Base-by-base conservation (phyloP, 805 yeast species). In the Sugiyamaella americana region DNA sequence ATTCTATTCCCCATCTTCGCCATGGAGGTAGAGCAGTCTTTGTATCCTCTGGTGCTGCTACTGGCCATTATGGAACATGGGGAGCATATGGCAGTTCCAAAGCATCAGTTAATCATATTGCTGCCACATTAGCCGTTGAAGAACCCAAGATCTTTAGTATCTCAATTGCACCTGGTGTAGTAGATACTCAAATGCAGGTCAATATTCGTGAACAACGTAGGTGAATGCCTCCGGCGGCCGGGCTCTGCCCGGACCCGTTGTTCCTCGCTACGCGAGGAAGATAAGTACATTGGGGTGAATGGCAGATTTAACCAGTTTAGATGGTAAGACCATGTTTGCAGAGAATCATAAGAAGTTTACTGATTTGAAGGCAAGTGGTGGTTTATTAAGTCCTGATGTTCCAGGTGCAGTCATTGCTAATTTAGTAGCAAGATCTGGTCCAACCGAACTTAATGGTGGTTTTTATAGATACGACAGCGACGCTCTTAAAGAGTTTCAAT, bases 81-180 rank as follows among this genome's bases (percentile, higher is more conserved):
- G 83, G 84, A 16, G 94, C 96, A 3, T 91, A 91, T 58, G 95
- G 96, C 1, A 69, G 89, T 3, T 81, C 96, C 4, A 91, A 91
- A 63, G 96, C 97, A 0, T 96, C 97, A 0, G 61, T 91, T 43
- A 88, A 91, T 63, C 88, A 82, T 57, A 74, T 87, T 44, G 80
- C 86, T 4, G 59, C 67, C 40, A 78, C 85, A 11, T 62, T 91
- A 13, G 82, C 86, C 1, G 69, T 67, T 4, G 96, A 88, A 58
- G 88, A 84, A 60, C 67, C 72, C 1, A 71, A 67, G 0, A 66
- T 87, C n/a, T 64, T 67, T 30, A 70, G 83, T 2, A 67, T 88
- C 8, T 72, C 96, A 0, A 73, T 93, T 20, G 96, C 96, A 0
- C 98, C 98, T 0, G 98, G 98, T 3, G 95, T 87, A 1, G 97